Evolutionary conservation across 495 filamentous ascomycete genomes (phyloP), one percentile per base, ranked within the genome.

Genomic region (Hypoxylon perforatum): DNA sequence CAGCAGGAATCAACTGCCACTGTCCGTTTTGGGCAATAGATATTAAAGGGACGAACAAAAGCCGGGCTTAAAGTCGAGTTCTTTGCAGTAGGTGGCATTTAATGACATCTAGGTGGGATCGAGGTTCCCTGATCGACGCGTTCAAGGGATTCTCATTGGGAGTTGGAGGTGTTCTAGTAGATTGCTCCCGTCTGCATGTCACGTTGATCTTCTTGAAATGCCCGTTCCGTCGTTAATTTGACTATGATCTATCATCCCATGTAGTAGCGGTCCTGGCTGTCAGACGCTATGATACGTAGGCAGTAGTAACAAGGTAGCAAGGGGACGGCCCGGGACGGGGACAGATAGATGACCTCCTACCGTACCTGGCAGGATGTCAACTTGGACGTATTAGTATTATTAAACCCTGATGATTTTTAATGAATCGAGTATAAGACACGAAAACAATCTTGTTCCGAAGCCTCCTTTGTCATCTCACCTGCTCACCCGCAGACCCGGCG

Each of bases 131-230:
- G 67, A 70, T 70, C 67, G 67, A 61, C 67, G 61, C 5, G 44
- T 35, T 39, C 17, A 2, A 21, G 3, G 25, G 1, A 10, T 22
- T 63, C 50, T 63, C 21, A 69, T 69, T 69, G 65, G 65, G 23
- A 35, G 44, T 22, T 33, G 14, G 33, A 33, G 10, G 10, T 33
- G 44, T 49, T 63, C 35, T 54, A 49, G 22, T 63, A 68, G 65
- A 69, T 69, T 63, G 60, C 50, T 60, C 65, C 65, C 60, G 65
- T 28, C 65, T 69, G 65, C 65, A 69, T 69, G 65, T 57, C 50
- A 69, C 65, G 41, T 69, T 69, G 65, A 69, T 69, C 65, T 54
- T 45, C 65, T 54, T 28, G 59, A 67, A 61, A 61, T 67, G 51
- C 51, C 63, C 63, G 63, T 42, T 67, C 58, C 21, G 53, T 53